Base-by-base conservation (phyloP, 1,284 basidiomycete genomes). In the Cerrena zonata region DNA sequence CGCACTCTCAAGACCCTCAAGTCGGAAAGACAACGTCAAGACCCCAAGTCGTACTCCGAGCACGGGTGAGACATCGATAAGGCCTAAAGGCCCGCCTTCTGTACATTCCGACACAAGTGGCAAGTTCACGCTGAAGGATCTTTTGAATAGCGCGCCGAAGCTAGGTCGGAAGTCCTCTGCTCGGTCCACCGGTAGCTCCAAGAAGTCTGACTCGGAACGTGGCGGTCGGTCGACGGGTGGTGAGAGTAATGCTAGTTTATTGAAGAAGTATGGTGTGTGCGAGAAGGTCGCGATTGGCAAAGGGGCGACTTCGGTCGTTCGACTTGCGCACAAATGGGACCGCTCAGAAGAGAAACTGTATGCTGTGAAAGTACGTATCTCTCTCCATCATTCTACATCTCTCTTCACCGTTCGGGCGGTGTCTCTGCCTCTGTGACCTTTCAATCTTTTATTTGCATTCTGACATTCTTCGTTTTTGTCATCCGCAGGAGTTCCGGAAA, bases 251-350 rank as follows among this genome's bases (percentile, higher is more conserved):
- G 68, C 72, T 38, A 86, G 83, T 61, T 67, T 93, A 55, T 69
- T 87, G 48, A 88, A 95, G 69, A 98, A 98, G 77, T 99, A 99
- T 64, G 95, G 95, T 30, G 86, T 97, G 4, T 98, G 94, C 70
- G 93, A 96, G 71, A 93, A 94, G 71, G 84, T 94, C 15, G 93
- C 94, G 7, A 97, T 99, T 60, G 95, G 95, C 45, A 97, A 95
- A 69, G 95, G 95, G 34, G 96, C 95, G 11, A 99, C 95, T 4
- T 94, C 91, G 30, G 93, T 98, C 49, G 96, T 99, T 38, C 79
- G 92, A 40, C 79, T 99, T 2, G 96, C 94, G 34, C 95, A 99
- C 75, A 98, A 98, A 73, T 98, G 95, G 94, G 95, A 99, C 69
- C 79, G 94, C 54, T 84, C 78, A 26, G 94, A 95, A 63, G 96